Conservation (phyloP, 352 stramenopile genomes). For the Phytophthora sansomeana region DNA sequence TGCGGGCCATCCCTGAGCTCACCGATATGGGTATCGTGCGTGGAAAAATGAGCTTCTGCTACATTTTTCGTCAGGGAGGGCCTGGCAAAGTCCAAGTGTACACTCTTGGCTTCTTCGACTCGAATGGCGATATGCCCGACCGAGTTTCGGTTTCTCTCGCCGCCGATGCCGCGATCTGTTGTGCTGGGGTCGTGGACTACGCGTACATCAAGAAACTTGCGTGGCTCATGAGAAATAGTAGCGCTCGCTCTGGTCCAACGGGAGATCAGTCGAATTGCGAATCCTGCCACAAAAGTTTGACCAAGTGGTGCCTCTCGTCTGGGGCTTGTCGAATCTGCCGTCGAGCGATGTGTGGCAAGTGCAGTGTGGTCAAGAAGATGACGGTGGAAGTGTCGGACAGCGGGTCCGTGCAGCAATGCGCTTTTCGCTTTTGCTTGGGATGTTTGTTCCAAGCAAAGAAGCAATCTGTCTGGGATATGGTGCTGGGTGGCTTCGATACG, state of each 20-base stretch:
- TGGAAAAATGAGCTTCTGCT: slow-evolving; percentile 58
- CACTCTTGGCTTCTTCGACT: slow-evolving; percentile 60
- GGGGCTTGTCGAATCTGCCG: slow-evolving; percentile 54
- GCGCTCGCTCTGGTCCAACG: slow-evolving; percentile 1
- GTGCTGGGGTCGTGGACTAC: slow-evolving; percentile 52
- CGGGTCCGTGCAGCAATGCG: slow-evolving; percentile 37
- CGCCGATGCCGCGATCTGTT: slow-evolving; percentile 52
- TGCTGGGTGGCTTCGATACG: slow-evolving; percentile 12
- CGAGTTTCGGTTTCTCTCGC: slow-evolving; percentile 48
- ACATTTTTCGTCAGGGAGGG: slow-evolving; percentile 46
- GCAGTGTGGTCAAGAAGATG: slow-evolving; percentile 64
- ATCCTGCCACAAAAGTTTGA: slow-evolving; percentile 25
- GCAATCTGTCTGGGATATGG: slow-evolving; percentile 50
- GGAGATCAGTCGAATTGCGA: slow-evolving; percentile 35
- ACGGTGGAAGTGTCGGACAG: slow-evolving; percentile 52
- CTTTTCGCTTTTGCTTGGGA: slow-evolving; percentile 55
- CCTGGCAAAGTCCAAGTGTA: slow-evolving; percentile 48
- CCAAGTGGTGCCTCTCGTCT: slow-evolving; percentile 28
- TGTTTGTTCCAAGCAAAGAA: slow-evolving; percentile 63
- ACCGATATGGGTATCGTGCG: slow-evolving; percentile 52
- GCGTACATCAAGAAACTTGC: slow-evolving; percentile 68
- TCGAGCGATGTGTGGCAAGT: slow-evolving; percentile 50
- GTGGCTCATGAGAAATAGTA: slow-evolving; percentile 54
- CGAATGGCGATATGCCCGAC: slow-evolving; percentile 53
- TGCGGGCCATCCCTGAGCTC: slow-evolving; percentile 48